Percentiles rank a stretch among this genome's conserved stretches.
These are phyloP conservation scores for Trametes gibbosa DNA, from an alignment of 768 basidiomycete species.

Conservation along the genomic window DNA sequence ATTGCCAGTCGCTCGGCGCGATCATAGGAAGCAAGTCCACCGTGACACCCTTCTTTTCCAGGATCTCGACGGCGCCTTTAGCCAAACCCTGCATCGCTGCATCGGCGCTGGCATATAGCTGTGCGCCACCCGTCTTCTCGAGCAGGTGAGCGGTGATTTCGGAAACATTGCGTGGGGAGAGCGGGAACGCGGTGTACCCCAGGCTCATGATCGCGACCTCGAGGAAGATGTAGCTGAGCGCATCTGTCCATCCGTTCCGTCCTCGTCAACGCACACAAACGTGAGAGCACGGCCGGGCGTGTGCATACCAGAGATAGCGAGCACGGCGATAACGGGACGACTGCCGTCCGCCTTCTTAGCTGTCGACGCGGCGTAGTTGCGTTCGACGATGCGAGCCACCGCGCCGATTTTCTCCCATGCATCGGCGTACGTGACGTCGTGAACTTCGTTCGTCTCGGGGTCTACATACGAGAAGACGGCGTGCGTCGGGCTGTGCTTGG, in stretches of 20 bases:
- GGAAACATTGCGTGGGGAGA: conserved; percentile 33
- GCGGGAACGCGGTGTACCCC: conserved; percentile 29
- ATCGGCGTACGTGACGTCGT: conserved; percentile 27
- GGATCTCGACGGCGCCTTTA: not conserved
- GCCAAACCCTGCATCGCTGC: conserved; percentile 1
- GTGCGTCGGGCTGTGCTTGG: conserved; percentile 30
- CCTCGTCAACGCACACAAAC: not conserved
- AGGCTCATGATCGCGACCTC: conserved; percentile 22
- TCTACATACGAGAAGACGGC: conserved; percentile 31
- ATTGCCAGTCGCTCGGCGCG: not conserved
- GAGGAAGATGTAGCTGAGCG: conserved; percentile 16
- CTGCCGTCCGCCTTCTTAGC: not conserved
- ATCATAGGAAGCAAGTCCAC: conserved; percentile 5
- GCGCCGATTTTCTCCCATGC: conserved; percentile 25
- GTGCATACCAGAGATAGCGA: conserved; percentile 9
- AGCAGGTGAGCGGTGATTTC: conserved; percentile 29
- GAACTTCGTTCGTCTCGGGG: conserved; percentile 7
- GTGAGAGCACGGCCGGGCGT: not conserved
- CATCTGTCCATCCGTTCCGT: conserved; percentile 19
- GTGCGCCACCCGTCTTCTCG: not conserved
- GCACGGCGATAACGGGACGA: conserved; percentile 25
- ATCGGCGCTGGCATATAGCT: not conserved
- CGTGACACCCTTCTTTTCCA: not conserved
- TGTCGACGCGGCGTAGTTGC: not conserved
- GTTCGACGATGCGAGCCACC: conserved; percentile 23